These are phyloP conservation scores for Conoideocrella luteorostrata DNA, from an alignment of 2,329 filamentous ascomycete species.

Conservation along the genomic window DNA sequence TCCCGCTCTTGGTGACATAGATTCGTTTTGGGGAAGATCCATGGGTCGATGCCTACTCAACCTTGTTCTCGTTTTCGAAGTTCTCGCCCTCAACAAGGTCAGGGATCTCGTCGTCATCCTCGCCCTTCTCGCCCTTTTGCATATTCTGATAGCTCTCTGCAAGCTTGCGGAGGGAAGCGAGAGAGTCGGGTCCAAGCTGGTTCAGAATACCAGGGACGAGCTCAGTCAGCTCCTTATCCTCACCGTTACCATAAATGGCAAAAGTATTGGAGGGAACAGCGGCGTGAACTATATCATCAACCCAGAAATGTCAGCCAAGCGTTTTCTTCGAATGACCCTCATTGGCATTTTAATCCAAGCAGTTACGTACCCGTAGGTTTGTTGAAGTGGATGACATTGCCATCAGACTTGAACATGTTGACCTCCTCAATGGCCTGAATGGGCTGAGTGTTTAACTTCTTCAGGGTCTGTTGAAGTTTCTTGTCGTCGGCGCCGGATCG, in stretches of 20 bases:
- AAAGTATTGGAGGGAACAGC: constrained; percentile 98
- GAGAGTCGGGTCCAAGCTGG: constrained; percentile 97
- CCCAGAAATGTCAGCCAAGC: neutral
- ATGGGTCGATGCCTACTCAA: constrained; percentile 58
- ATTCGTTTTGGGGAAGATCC: constrained; percentile 6
- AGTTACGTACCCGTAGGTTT: constrained; percentile 80
- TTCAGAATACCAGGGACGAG: constrained; percentile 98
- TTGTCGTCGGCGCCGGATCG: constrained; percentile 94
- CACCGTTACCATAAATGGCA: constrained; percentile 96
- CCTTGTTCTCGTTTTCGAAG: constrained; percentile 97
- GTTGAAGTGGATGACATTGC: constrained; percentile 99
- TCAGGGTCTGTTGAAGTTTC: constrained; percentile 94
- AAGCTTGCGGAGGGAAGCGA: constrained; percentile 94
- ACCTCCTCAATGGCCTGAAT: constrained; percentile 99
- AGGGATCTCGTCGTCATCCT: constrained; percentile 93
- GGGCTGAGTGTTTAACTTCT: constrained; percentile 99
- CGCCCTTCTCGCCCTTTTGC: constrained; percentile 85
- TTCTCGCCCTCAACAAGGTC: constrained; percentile 95
- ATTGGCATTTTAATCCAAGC: neutral
- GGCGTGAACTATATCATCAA: constrained; percentile 67
- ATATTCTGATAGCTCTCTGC: constrained; percentile 99
- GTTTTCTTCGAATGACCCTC: no score
- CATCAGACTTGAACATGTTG: constrained; percentile 99
- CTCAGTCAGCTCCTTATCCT: constrained; percentile 99
- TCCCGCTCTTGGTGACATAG: constrained; percentile 9